phyloP scores from a whole-genome alignment of 2,329 filamentous ascomycete genomes.

The Leptographium radiaticola region DNA sequence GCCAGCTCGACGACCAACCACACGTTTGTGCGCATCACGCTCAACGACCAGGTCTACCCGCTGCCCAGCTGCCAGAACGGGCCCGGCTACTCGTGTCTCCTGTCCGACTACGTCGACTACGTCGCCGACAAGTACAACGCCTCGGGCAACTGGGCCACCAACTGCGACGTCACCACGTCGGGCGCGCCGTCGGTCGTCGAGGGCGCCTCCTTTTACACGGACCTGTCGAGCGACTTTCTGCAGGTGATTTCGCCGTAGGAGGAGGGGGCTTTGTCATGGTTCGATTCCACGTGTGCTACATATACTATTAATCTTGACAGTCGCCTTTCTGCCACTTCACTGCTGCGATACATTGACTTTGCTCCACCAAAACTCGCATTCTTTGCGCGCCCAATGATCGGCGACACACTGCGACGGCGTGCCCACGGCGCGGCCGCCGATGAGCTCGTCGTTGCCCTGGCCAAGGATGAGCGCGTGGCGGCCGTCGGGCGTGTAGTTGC shows the following conservation, averaged over 20 bases:
- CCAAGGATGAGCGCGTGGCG: slow-evolving; percentile 28
- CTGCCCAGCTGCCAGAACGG: slow-evolving; percentile 40
- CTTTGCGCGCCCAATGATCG: slow-evolving; percentile 27
- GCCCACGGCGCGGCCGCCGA: slow-evolving; percentile 24
- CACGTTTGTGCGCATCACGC: slow-evolving; percentile 40
- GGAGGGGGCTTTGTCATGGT: background rate
- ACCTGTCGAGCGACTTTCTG: slow-evolving; percentile 27
- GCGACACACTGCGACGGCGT: slow-evolving; percentile 23
- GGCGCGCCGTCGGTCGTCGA: slow-evolving; percentile 26
- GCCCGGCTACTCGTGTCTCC: slow-evolving; percentile 38
- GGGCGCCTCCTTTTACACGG: slow-evolving; percentile 36
- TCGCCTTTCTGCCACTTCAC: slow-evolving; percentile 1
- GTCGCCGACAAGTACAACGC: slow-evolving; percentile 29
- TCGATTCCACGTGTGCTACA: too few species aligned
- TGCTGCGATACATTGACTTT: slow-evolving; percentile 16
- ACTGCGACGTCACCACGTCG: slow-evolving; percentile 31
- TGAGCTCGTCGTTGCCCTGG: slow-evolving; percentile 30
- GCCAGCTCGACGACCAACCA: slow-evolving; percentile 14
- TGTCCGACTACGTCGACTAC: slow-evolving; percentile 31
- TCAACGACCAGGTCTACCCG: slow-evolving; percentile 52
- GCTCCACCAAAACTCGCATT: slow-evolving; percentile 35
- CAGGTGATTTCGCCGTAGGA: slow-evolving; percentile 7
- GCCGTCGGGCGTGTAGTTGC: background rate
- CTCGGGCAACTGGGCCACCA: slow-evolving; percentile 34
- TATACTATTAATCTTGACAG: background rate